Conservation (phyloP, 257 asterid species). For the Salvia rosmarinus region DNA sequence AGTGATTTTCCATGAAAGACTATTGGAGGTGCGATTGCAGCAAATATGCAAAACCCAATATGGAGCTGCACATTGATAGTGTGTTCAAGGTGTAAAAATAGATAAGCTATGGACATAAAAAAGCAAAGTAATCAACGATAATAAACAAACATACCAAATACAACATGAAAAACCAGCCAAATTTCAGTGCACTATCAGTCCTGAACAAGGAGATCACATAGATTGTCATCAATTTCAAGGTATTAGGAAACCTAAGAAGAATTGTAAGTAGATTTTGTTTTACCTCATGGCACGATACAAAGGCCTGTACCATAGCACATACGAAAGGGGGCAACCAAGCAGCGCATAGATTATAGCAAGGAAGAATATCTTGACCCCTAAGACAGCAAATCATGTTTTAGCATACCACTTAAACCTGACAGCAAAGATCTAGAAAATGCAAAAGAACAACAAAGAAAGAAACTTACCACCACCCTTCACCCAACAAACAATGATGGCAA, state of each 20-base stretch:
- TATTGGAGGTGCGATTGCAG: slow-evolving; percentile 97
- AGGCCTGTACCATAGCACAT: slow-evolving; percentile 92
- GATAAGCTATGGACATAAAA: slow-evolving; percentile 13
- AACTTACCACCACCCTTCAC: slow-evolving; percentile 85
- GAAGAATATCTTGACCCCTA: slow-evolving; percentile 90
- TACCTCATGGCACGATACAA: slow-evolving; percentile 92
- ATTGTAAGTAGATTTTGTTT: slow-evolving; percentile 21
- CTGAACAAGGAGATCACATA: slow-evolving; percentile 46
- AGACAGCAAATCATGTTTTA: slow-evolving; percentile 34
- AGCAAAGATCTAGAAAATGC: not conserved
- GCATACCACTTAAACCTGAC: not conserved
- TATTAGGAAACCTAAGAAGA: slow-evolving; percentile 1
- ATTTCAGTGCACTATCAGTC: slow-evolving; percentile 90
- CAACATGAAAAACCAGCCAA: slow-evolving; percentile 88
- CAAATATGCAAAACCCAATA: slow-evolving; percentile 90
- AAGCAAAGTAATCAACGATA: not conserved
- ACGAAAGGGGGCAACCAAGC: slow-evolving; percentile 84
- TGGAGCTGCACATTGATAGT: slow-evolving; percentile 67
- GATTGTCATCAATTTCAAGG: slow-evolving; percentile 17
- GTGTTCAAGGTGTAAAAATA: slow-evolving; percentile 20
- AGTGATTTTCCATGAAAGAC: slow-evolving; percentile 82
- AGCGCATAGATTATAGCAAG: slow-evolving; percentile 83
- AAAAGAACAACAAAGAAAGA: not conserved
- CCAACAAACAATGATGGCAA: slow-evolving; percentile 87
- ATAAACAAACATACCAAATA: slow-evolving; percentile 63